Conservation (phyloP, 768 basidiomycete species). For the Daedaleopsis sinensis region DNA sequence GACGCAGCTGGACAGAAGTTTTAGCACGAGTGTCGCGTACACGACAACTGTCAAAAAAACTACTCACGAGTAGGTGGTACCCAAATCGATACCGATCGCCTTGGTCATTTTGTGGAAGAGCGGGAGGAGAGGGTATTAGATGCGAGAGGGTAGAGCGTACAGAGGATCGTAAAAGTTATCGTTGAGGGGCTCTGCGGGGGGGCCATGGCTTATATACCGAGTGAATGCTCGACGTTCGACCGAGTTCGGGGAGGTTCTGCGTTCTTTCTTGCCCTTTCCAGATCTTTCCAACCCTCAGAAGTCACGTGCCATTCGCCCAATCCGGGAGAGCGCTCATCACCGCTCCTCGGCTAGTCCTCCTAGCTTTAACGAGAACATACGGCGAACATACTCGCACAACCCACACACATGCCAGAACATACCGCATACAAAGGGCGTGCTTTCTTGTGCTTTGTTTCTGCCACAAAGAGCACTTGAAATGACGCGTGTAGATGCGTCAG, state of each 20-base stretch:
- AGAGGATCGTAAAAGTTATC: slow-evolving; percentile 21
- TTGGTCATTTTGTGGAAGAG: slow-evolving; percentile 42
- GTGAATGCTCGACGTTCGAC: slow-evolving; percentile 21
- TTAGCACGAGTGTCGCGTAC: slow-evolving; percentile 3
- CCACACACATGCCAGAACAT: not conserved
- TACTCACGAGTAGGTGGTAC: slow-evolving; percentile 90
- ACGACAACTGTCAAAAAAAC: not conserved
- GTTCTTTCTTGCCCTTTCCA: slow-evolving; percentile 25
- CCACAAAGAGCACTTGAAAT: not conserved
- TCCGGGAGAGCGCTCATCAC: not conserved
- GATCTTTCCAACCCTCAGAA: slow-evolving; percentile 20
- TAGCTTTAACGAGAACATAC: not conserved
- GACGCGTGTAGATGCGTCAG: not conserved
- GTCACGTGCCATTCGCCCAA: slow-evolving; percentile 14
- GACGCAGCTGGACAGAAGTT: slow-evolving; percentile 70
- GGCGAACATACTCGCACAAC: not conserved
- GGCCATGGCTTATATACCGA: slow-evolving; percentile 26
- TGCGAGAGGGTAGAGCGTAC: slow-evolving; percentile 7
- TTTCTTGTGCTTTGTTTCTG: too few species aligned
- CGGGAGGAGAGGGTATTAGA: slow-evolving; percentile 22
- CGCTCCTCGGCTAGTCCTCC: not conserved
- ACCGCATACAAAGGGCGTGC: too few species aligned
- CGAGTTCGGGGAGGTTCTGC: slow-evolving; percentile 30
- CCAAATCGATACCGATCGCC: slow-evolving; percentile 90
- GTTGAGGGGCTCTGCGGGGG: slow-evolving; percentile 17